Evolutionary conservation across 768 basidiomycete genomes (phyloP).

Genomic region (Termitomyces sp.): DNA sequence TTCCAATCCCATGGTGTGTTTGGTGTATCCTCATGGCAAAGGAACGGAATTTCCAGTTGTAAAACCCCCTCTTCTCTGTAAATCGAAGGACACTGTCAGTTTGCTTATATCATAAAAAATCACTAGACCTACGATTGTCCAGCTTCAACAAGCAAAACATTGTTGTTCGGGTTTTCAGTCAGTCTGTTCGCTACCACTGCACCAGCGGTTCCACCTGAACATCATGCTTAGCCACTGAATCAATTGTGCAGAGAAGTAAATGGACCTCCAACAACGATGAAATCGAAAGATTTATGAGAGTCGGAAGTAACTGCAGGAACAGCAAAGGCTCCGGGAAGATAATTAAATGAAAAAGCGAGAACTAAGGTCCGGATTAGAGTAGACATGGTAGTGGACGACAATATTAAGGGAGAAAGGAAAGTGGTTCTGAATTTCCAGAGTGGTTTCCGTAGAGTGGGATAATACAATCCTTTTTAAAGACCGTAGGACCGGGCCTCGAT

Average conservation of each 20-base stretch:
- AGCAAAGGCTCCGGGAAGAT: neutral
- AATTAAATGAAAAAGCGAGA: neutral
- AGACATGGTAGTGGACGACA: neutral
- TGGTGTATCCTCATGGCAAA: neutral
- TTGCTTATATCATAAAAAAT: neutral
- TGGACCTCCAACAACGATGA: constrained; percentile 10
- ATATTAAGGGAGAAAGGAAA: neutral
- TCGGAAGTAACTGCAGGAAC: neutral
- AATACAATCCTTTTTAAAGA: neutral
- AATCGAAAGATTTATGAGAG: neutral
- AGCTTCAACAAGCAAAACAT: constrained; percentile 9
- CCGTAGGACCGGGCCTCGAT: neutral
- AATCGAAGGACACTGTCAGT: neutral
- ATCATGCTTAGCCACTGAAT: neutral
- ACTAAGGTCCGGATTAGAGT: neutral
- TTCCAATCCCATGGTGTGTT: constrained; percentile 12
- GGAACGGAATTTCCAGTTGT: constrained; percentile 2
- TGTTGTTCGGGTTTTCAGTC: constrained; percentile 7
- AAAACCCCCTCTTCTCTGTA: constrained; percentile 2
- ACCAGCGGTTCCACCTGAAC: constrained; percentile 7
- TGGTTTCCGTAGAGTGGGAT: neutral
- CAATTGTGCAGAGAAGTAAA: neutral
- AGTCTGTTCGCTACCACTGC: constrained; percentile 8
- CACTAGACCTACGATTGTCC: neutral
- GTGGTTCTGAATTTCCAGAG: neutral